Evolutionary conservation across 257 asterid genomes (phyloP), one percentile per base, ranked within the genome.

Genomic region (Solanum pimpinellifolium): DNA sequence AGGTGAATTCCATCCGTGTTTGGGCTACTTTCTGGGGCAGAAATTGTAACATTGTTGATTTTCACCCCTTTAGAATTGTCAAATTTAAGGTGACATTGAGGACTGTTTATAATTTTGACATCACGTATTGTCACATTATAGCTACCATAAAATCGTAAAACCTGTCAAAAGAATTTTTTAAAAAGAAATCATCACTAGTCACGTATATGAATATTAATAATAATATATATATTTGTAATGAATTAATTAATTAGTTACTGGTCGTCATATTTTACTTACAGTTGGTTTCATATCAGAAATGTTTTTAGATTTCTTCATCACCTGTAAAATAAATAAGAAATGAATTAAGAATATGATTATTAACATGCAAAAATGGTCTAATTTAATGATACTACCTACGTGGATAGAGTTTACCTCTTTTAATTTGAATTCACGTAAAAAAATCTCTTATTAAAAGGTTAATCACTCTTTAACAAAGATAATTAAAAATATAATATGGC

Each of bases 1-100:
- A 94, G 93, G 87, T 96, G 98, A 90, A 96, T 94, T 37, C 98
- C 98, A 59, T 96, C 98, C 0, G 98, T 96, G 88, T 94, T 96
- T 41, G 95, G 93, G 89, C 98, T 96, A 86, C 13, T 85, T 86
- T 90, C 96, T 3, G 98, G 98, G 18, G 98, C 91, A 84, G 93
- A 93, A 47, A 96, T 94, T 31, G 98, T 92, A n/a, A 96, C 89
- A 8, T 94, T 94, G 11, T 91, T 72, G 49, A 96, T 92, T 84
- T 89, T 88, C 20, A 94, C 94, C 11, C 93, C 92, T 84, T 87
- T 88, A 7, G 95, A 94, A 89, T 92, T 87, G 90, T 96, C 98
- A 85, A 96, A 96, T 86, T 96, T 96, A 7, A 96, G 90, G 88
- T 96, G 98, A 83, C 98, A 96, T 33, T 90, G 92, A 4, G 98